These are phyloP conservation scores for Globisporangium orthogonon DNA, from an alignment of 352 stramenopile species.

Conservation along the genomic window DNA sequence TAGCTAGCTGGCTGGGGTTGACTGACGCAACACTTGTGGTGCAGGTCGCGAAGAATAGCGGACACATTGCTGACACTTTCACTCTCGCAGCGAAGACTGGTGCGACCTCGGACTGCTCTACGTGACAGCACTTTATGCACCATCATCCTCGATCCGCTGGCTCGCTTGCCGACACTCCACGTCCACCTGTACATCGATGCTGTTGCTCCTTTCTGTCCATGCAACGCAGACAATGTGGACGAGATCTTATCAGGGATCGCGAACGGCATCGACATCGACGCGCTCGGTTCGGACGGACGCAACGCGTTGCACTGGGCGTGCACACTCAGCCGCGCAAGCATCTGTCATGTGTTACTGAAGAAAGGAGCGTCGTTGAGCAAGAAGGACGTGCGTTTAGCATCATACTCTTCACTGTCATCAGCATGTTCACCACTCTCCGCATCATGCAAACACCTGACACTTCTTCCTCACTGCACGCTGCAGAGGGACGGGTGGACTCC, in stretches of 20 bases:
- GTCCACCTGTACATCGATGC: neutral
- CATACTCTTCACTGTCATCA: no score
- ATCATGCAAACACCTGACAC: neutral
- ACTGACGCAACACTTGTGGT: neutral
- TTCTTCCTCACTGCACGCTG: neutral
- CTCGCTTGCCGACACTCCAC: neutral
- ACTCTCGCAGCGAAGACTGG: conserved; percentile 70
- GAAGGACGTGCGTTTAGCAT: conserved; percentile 46
- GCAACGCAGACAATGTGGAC: conserved; percentile 56
- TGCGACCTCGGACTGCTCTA: neutral
- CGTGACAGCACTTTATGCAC: neutral
- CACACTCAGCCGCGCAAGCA: conserved; percentile 65
- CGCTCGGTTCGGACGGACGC: conserved; percentile 64
- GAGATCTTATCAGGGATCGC: conserved; percentile 62
- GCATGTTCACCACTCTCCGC: no score
- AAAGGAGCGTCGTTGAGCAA: conserved; percentile 70
- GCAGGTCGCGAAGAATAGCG: conserved; percentile 32
- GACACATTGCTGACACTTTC: conserved; percentile 56
- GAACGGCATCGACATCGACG: conserved; percentile 69
- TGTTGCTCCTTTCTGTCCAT: neutral
- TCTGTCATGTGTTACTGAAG: conserved; percentile 78
- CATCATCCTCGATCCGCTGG: no score
- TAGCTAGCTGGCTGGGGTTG: no score
- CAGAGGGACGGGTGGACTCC: conserved; percentile 73
- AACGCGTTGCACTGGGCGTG: conserved; percentile 80